These are phyloP conservation scores for Podospora comata DNA, from an alignment of 495 filamentous ascomycete genomes.

Conservation along the genomic window DNA sequence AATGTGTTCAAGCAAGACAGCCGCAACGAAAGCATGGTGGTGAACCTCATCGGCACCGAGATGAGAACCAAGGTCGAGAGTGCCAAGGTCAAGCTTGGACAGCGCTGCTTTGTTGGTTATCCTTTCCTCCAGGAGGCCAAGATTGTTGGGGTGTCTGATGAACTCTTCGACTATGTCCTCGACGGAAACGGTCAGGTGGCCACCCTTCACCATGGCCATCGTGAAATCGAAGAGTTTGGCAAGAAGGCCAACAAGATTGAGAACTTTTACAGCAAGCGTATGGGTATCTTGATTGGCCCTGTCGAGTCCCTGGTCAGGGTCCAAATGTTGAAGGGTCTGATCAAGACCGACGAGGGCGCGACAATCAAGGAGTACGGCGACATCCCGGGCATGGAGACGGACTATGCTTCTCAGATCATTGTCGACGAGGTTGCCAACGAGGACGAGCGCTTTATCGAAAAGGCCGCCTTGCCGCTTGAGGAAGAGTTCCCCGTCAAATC, in stretches of 20 bases:
- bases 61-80: constrained; percentile 62
- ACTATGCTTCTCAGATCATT: constrained; percentile 85
- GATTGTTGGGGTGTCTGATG: constrained; percentile 83
- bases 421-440: constrained; percentile 89
- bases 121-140: constrained; percentile 94
- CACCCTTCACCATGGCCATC: constrained; percentile 65
- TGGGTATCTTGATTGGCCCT: constrained; percentile 80
- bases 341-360: constrained; percentile 85
- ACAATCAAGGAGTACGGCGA: constrained; percentile 89
- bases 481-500: constrained; percentile 85
- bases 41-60: constrained; percentile 75
- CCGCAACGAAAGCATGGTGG: constrained; percentile 93
- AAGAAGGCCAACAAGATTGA: constrained; percentile 84
- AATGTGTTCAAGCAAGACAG: constrained; percentile 97
- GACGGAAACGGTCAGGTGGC: constrained; percentile 60
- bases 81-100: constrained; percentile 75
- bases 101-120: constrained; percentile 88
- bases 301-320: constrained; percentile 90
- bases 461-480: constrained; percentile 76
- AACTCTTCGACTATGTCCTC: constrained; percentile 85
- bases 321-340: constrained; percentile 85
- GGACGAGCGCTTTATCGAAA: constrained; percentile 90
- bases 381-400: constrained; percentile 84
- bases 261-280: constrained; percentile 78
- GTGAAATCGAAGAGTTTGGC: constrained; percentile 76